Evolutionary conservation across 176 grass and related monocot species (phyloP), one percentile per base, ranked within the genome.

Genomic region (Melocanna baccifera): DNA sequence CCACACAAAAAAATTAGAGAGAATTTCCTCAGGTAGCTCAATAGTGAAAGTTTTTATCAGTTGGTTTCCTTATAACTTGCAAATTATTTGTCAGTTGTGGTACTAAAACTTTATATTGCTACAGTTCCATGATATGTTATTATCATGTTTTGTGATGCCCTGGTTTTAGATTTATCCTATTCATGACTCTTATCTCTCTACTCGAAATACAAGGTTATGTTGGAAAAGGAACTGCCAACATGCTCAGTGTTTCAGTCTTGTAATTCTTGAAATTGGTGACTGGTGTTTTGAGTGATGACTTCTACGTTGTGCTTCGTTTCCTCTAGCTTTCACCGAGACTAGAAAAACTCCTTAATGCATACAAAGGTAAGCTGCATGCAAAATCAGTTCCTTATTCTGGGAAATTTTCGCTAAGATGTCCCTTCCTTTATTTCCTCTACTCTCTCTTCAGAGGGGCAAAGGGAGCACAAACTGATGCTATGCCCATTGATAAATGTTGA

Each of bases 301-400:
- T 51, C 26, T 69, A n/a, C 2, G 25, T 77, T 12, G 34, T 78
- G 65, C 42, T 88, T 71, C 18, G 45, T 45, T 83, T 78, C 43
- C 80, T 88, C 34, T 65, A 88, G 32, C 73, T 83, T 32, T 88
- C 66, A 62, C 73, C 73, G 2, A 83, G 45, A 63, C 66, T 78
- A 25, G 65, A 78, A 34, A 53, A 83, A 53, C 80, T 78, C 25
- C 2, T 78, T 83, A 9, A 51, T 13, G 34, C 12, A 72, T n/a
- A 37, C 11, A 32, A 23, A 18, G 80, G 86, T 71, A 87, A 5
- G 39, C 28, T 36, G 3, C 78, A 47, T 59, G 50, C 9, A 56
- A 53, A 75, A 47, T 1, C 2, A 6, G 12, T 81, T 8, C 34
- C 2, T 28, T 61, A 47, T 57, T 74, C n/a, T 64, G 0, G 67